Conservation (phyloP, 495 filamentous ascomycete species). For the Xylaria castorea region DNA sequence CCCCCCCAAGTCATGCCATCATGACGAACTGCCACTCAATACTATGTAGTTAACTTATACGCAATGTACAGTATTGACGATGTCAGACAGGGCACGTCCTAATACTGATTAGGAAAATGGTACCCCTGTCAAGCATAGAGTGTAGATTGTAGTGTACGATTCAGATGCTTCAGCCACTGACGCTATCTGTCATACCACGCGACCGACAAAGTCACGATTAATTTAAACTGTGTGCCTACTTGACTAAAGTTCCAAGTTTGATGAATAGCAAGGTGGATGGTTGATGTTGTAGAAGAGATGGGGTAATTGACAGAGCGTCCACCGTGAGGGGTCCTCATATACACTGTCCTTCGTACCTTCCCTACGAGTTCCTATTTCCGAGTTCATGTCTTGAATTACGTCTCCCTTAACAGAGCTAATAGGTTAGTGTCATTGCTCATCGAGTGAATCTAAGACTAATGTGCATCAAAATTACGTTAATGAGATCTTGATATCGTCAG, state of each 20-base stretch:
- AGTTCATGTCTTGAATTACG: background rate
- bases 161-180: slow-evolving; percentile 2
- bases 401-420: background rate
- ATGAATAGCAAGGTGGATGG: too few relatives aligned
- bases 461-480: background rate
- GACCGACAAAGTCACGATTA: background rate
- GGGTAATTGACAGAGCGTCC: too few relatives aligned
- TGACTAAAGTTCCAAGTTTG: background rate
- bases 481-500: background rate
- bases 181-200: slow-evolving; percentile 5
- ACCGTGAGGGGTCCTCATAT: too few relatives aligned
- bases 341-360: too few relatives aligned
- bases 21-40: background rate
- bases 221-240: background rate
- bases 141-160: too few relatives aligned
- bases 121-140: background rate
- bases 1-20: background rate
- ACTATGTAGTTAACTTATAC: background rate
- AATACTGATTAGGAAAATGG: slow-evolving; percentile 12
- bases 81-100: background rate
- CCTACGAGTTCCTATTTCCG: too few relatives aligned
- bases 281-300: too few relatives aligned
- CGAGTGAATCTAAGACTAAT: background rate
- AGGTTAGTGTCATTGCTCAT: background rate
- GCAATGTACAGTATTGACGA: too few relatives aligned